Base-by-base conservation (phyloP, 495 filamentous ascomycete species). In the Aspergillus homomorphus region DNA sequence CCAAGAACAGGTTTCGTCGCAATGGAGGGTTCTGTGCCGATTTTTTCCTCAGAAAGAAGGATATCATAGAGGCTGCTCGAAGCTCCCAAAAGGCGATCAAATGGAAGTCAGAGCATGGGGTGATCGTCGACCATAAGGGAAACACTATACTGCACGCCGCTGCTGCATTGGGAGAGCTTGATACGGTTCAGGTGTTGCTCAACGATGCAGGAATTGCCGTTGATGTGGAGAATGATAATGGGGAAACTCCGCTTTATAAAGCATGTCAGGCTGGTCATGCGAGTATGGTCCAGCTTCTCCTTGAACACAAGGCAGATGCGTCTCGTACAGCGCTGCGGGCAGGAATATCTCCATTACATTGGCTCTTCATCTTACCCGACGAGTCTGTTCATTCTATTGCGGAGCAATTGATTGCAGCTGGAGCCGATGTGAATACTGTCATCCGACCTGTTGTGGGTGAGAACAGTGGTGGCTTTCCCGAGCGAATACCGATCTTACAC, bases 241-340 rank as follows among this genome's bases (percentile, higher is more conserved):
- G 45, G 16, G 66, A 71, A 50, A 71, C 68, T 16, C 56, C 69
- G 21, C 50, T 73, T 8, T 71, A 73, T 53, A 69, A 69, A 50
- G 68, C 68, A 21, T 67, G 61, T 45, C 58, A 67, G 41, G 68
- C 68, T 20, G 69, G 66, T 12, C 62, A 70, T 55, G 45, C 51
- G 4, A 49, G 64, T 1, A 61, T 58, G 28, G 56, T 70, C 45
- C 26, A 57, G 24, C 16, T 52, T n/a, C 54, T 71, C 16, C 53
- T 70, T 26, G 48, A 63, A n/a, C 51, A 46, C 4, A 54, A 58
- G 20, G 69, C 67, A 19, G 57, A 55, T 52, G 62, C 69, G 23
- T 43, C 54, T 15, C 54, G 59, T 12, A 44, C 26, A 15, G 61
- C 62, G 12, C 43, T 22, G 21, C 55, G 52, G 23, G 56, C 58